Evolutionary conservation across 2,329 filamentous ascomycete species (phyloP), one percentile per base, ranked within the genome.

Genomic region (Davidsoniella eucalypti): DNA sequence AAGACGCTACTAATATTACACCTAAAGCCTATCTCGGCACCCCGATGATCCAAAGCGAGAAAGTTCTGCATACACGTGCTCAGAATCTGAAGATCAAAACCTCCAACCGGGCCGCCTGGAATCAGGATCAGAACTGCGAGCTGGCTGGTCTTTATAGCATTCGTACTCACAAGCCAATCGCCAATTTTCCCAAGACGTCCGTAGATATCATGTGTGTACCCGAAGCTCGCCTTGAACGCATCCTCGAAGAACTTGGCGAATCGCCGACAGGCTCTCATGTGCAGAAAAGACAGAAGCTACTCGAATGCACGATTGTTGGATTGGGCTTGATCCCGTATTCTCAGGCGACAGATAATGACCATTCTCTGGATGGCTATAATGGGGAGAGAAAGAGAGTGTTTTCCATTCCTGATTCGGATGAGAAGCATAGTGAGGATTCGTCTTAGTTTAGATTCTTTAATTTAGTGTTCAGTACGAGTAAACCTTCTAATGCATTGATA

Each of bases 81-180:
- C 37, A 47, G 4, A 41, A 50, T 18, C 33, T 50, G 12, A 37
- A 47, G 37, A 45, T 53, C 18, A 50, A 49, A 43, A 53, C 51
- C 2, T 47, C 48, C 12, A 53, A 53, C 21, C 36, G 47, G 16
- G 38, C 47, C 5, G 25, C 42, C 12, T 53, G 46, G 16, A 53
- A 53, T 14, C 23, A 37, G 5, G 25, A 45, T 47, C 18, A 39
- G 37, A 36, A 46, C 23, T 50, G 47, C 38, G 40, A 39, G 4
- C 38, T 53, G 18, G 49, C 47, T 29, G 8, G 47, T 14, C 43
- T 53, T 8, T 36, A 50, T 14, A 39, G 42, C n/a, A 40, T 53
- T 14, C 23, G 42, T 6, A 50, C 47, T 2, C 47, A 47, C 10
- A 5, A 42, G 37, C 21, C 33, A 17, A 29, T 52, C 5, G 3